These are phyloP conservation scores for Penicillium steckii DNA, from an alignment of 495 filamentous ascomycete species.

Conservation along the genomic window DNA sequence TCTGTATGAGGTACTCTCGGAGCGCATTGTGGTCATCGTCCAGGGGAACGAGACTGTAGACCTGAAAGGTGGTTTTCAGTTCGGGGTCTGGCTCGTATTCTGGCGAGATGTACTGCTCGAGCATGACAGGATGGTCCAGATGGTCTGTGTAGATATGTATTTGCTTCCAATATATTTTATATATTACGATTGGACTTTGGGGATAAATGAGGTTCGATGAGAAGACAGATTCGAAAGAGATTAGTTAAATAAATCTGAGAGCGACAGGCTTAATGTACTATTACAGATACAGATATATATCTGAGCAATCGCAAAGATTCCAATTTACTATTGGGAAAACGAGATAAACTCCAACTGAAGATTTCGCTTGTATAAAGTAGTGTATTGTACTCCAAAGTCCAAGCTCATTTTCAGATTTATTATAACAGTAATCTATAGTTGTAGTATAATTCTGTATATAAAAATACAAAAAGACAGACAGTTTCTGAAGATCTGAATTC, in stretches of 20 bases:
- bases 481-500: too few species aligned
- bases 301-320: too few species aligned
- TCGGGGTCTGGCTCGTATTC: constrained; percentile 5
- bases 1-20: constrained; percentile 15
- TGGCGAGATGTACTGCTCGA: constrained; percentile 14
- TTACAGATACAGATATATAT: too few species aligned
- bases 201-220: not conserved
- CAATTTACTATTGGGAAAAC: too few species aligned
- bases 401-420: too few species aligned
- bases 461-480: too few species aligned
- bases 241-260: constrained; percentile 1
- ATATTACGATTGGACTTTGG: not conserved
- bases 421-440: too few species aligned
- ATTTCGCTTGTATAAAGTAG: too few species aligned
- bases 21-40: constrained; percentile 21
- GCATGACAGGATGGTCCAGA: constrained; percentile 14
- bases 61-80: constrained; percentile 9
- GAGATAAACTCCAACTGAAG: too few species aligned
- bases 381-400: too few species aligned
- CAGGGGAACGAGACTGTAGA: constrained; percentile 24
- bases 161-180: constrained; percentile 8
- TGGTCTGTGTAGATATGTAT: constrained; percentile 15
- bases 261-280: not conserved
- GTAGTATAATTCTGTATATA: too few species aligned
- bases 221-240: constrained; percentile 4